phyloP scores from a whole-genome alignment of 805 yeast genomes.

The Suhomyces prunicola region DNA sequence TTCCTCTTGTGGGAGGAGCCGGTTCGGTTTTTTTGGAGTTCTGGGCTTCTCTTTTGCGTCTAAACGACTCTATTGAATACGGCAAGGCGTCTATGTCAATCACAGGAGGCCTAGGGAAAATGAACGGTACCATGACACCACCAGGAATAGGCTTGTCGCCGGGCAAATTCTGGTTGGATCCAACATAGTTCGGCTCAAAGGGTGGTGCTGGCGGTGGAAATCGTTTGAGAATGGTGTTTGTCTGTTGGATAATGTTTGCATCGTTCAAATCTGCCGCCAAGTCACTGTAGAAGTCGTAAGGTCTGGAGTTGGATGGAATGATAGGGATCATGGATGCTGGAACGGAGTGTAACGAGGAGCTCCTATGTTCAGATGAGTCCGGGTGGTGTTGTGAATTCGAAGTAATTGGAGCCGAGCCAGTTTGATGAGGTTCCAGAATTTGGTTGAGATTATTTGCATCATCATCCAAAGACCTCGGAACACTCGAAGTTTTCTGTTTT shows the following conservation, averaged over 20 bases:
- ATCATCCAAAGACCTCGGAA: constrained; percentile 2
- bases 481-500: constrained; percentile 1
- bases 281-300: constrained; percentile 36
- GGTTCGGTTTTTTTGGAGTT: neutral
- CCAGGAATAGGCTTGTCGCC: constrained; percentile 4
- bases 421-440: neutral
- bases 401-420: neutral
- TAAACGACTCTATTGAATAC: constrained; percentile 15
- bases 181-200: constrained; percentile 3
- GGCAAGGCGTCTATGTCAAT: constrained; percentile 19
- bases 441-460: constrained; percentile 1
- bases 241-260: constrained; percentile 15
- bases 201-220: constrained; percentile 45
- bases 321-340: constrained; percentile 38
- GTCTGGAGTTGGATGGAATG: constrained; percentile 28
- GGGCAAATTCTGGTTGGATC: constrained; percentile 2
- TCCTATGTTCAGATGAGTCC: neutral
- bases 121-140: constrained; percentile 44
- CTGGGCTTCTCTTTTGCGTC: constrained; percentile 2
- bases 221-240: constrained; percentile 18
- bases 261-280: constrained; percentile 14
- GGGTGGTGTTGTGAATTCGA: neutral
- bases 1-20: constrained; percentile 2
- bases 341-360: constrained; percentile 25
- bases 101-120: constrained; percentile 42